A percentile compares a stretch with the other conserved stretches of the same genome.
These are phyloP conservation scores for Neospora caninum DNA, from an alignment of 169 alveolate genomes.

Conservation along the genomic window DNA sequence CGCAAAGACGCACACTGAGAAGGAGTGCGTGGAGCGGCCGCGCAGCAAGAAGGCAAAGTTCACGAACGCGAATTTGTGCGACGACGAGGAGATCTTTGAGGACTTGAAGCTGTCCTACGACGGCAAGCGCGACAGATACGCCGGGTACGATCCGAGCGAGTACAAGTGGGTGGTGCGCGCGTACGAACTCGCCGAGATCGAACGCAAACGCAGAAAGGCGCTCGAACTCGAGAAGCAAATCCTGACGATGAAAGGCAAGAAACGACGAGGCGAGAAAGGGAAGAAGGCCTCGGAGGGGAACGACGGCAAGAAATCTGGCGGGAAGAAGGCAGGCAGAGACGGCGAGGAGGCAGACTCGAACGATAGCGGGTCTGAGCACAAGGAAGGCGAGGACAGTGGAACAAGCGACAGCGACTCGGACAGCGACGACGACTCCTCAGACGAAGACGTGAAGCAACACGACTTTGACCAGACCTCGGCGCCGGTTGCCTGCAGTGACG, in stretches of 20 bases:
- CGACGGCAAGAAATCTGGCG: no score
- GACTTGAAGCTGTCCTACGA: constrained; percentile 77
- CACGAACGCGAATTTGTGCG: constrained; percentile 7
- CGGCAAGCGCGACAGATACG: constrained; percentile 97
- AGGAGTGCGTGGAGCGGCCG: constrained; percentile 96
- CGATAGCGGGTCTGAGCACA: no score
- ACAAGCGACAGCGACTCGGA: constrained; percentile 57
- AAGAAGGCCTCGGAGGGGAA: neutral
- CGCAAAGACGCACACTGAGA: constrained; percentile 96
- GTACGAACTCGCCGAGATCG: constrained; percentile 89
- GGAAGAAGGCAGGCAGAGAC: no score
- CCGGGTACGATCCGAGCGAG: constrained; percentile 93
- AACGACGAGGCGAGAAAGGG: neutral
- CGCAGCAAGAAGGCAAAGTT: constrained; percentile 46
- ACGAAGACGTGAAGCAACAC: constrained; percentile 74
- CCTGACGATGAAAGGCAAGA: neutral
- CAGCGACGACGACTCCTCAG: constrained; percentile 66
- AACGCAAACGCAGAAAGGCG: constrained; percentile 82
- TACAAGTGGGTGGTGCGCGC: constrained; percentile 80
- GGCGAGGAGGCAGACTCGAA: no score
- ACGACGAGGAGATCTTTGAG: constrained; percentile 13
- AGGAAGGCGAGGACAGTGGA: neutral
- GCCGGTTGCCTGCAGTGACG: constrained; percentile 80
- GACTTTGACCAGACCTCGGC: constrained; percentile 71
- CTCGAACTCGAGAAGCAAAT: constrained; percentile 70